Evolutionary conservation across 306 rosid genomes (phyloP), one percentile per base, ranked within the genome.

Genomic region (Arachis stenosperma): DNA sequence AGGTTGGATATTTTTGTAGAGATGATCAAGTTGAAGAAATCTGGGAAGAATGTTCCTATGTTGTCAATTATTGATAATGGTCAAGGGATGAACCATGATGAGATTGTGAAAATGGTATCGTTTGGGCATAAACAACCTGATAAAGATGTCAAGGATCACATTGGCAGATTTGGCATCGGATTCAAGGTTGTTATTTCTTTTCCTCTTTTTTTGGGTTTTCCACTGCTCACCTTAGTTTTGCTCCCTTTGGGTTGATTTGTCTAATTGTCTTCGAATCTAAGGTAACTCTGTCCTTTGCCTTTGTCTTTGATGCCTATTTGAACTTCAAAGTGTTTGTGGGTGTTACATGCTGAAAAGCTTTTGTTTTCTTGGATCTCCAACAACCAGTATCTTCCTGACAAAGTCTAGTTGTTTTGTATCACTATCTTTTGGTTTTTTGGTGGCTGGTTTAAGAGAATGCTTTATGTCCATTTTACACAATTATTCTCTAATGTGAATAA

Each of bases 91-190:
- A 78, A 64, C 73, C 84, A 84, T 75, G 79, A 76, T 5, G 88
- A 84, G 61, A 52, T 86, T 66, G 52, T 84, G 73, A 79, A 63
- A 69, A 86, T 86, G 90, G 78, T 80, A 55, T 81, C 75, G 61
- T 75, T 86, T 70, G 90, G 88, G 22, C 90, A 84, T 69, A 86
- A 81, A 39, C 77, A 65, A 27, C 79, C 77, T 52, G 70, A 76
- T 36, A 42, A 56, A 60, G 79, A 73, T 27, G 73, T 76, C 57
- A 69, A 39, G 54, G 83, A 81, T 73, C 86, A 65, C 58, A 86
- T 86, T 74, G 90, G 90, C 70, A 86, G 82, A 79, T 86, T 81
- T 79, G 88, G 90, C 42, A 75, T 86, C 76, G 90, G 90, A 57
- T 86, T 84, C 70, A 86, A 86, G 86, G 90, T 86, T 79, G 58